Percentiles rank a stretch among this genome's conserved stretches.
Conservation (phyloP, 2,329 filamentous ascomycete species). For the Fusarium fracticaudum region DNA sequence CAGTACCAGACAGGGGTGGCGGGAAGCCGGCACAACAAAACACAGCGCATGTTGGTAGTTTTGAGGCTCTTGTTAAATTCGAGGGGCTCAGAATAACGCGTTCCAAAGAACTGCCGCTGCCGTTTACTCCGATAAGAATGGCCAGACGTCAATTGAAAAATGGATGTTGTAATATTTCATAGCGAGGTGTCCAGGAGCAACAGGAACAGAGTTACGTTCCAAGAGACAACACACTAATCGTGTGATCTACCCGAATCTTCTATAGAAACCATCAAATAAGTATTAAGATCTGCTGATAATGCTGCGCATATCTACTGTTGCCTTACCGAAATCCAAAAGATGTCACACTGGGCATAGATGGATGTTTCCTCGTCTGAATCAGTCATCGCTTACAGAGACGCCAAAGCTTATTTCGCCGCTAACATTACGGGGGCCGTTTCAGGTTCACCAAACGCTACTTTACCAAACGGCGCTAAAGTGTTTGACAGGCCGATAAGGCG, state of each 20-base stretch:
- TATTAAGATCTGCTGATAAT: fast-evolving
- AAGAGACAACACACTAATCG: not conserved
- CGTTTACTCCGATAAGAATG: too few relatives aligned
- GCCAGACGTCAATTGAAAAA: not conserved
- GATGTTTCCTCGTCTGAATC: not conserved
- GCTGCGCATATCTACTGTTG: fast-evolving
- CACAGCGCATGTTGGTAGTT: not conserved
- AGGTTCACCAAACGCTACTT: not conserved
- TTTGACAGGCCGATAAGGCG: not conserved
- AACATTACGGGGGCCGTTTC: not conserved
- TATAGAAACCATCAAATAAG: fast-evolving
- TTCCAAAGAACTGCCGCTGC: not conserved
- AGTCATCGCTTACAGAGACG: not conserved
- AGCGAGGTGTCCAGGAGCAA: too few relatives aligned
- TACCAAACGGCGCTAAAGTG: not conserved
- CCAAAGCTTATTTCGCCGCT: not conserved
- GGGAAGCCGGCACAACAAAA: not conserved
- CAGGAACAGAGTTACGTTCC: not conserved
- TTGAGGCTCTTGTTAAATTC: not conserved
- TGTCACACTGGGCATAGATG: fast-evolving
- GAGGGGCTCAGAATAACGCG: not conserved
- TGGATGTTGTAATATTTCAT: not conserved
- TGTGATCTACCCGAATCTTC: not conserved
- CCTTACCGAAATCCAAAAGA: fast-evolving
- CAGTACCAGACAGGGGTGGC: not conserved